Evolutionary conservation across 164 flowering plant species (phyloP).

Genomic region (Stephania japonica): DNA sequence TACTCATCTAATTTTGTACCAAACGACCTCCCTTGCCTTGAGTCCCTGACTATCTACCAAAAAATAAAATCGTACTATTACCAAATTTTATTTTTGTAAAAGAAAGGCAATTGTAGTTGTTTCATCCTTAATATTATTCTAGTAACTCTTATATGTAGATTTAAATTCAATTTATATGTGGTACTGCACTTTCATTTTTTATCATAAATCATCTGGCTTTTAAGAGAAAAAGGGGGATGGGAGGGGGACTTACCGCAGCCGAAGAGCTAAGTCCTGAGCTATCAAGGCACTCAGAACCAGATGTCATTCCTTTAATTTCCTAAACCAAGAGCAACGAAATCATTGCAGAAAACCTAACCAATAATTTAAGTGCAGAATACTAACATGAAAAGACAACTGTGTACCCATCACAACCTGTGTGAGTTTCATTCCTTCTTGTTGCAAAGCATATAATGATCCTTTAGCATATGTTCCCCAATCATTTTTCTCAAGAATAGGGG

Average conservation of each 20-base stretch:
- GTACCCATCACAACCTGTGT: slow-evolving; percentile 39
- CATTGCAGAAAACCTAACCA: not conserved
- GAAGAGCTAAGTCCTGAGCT: slow-evolving; percentile 99
- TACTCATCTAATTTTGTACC: too few relatives aligned
- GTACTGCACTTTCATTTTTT: too few relatives aligned
- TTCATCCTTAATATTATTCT: too few relatives aligned
- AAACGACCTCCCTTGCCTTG: too few relatives aligned
- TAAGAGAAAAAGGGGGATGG: not conserved
- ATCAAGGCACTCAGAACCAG: slow-evolving; percentile 86
- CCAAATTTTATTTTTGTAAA: too few relatives aligned
- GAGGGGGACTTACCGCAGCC: slow-evolving; percentile 75
- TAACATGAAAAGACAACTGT: not conserved
- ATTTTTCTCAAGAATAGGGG: slow-evolving; percentile 36
- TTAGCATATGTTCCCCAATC: slow-evolving; percentile 87
- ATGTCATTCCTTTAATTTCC: slow-evolving; percentile 80
- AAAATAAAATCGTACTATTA: too few relatives aligned
- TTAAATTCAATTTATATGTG: too few relatives aligned
- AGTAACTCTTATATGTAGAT: too few relatives aligned
- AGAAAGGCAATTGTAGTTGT: too few relatives aligned
- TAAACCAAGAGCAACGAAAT: slow-evolving; percentile 26
- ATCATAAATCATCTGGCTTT: too few relatives aligned
- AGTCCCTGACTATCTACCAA: too few relatives aligned
- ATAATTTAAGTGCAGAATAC: not conserved
- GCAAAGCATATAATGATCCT: slow-evolving; percentile 84
- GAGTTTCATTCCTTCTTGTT: slow-evolving; percentile 42